Base-by-base conservation (phyloP, 1,284 basidiomycete species). In the Ceratobasidium sp. region DNA sequence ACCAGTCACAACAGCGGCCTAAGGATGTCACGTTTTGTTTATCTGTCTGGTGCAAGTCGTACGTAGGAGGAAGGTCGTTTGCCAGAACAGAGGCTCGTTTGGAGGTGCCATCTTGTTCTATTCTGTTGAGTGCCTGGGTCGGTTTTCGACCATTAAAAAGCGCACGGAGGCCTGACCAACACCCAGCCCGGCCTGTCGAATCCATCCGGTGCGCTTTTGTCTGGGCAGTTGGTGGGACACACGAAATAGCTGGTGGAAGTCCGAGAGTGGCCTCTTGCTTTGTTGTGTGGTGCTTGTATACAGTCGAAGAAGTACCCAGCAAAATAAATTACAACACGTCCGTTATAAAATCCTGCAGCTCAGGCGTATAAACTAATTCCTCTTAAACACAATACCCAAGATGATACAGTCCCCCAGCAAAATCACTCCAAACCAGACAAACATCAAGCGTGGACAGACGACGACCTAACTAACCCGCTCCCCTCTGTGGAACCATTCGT, bases 111-210 rank as follows among this genome's bases (percentile, higher is more conserved):
- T 62, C 22, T 46, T 37, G 59, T 22, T 62, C 39, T 11, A 24
- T 19, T 22, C 4, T 16, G 24, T 22, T 14, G 41, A 13, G 34
- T 11, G 22, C 2, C 29, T 19, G 43, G 19, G 63, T 22, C 5
- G 46, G 19, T 22, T 65, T 65, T 24, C 29, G 62, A 16, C 8
- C 29, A 16, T 27, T 39, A 27, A 68, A 9, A 2, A 68, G 51
- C 9, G 65, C 27, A 41, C 65, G 65, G n/a, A 68, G 51, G 24
- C 65, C 65, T 16, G 65, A 68, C 65, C 65, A 68, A 29, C 65
- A 68, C 8, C 65, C 65, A 68, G 65, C n/a, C 41, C 29, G 19
- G 8, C 27, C 65, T 49, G 43, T n/a, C n/a, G 49, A 6, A 22
- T 39, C 39, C 37, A 34, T 41, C 14, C 27, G 31, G 19, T 1